Base-by-base conservation (phyloP, 2,329 filamentous ascomycete genomes). In the Phaeosphaeria sp. region DNA sequence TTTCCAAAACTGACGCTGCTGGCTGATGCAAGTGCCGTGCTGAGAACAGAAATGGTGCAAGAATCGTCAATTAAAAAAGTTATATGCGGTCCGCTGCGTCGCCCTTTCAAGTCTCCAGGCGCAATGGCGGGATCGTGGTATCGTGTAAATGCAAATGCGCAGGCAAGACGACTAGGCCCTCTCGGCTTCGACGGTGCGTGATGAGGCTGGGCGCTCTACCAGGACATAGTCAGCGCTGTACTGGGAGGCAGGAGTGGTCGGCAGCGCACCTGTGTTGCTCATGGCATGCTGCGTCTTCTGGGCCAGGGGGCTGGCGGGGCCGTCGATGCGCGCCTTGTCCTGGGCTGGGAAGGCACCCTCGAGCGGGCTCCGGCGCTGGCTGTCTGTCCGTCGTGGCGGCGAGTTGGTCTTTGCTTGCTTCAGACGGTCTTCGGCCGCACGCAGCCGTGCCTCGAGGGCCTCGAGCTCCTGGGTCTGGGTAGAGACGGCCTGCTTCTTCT, bases 361-460 rank as follows among this genome's bases (percentile, higher is more conserved):
- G 57, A 71, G 48, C 42, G 71, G 68, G 8, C 60, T 66, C 20
- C 63, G 69, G 42, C 66, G 68, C 63, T 73, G 72, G 63, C 59
- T 68, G 65, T 72, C 67, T 42, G 67, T 73, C 58, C 65, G 70
- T 47, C 64, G 58, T 7, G 73, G 68, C n/a, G 75, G 72, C 3
- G 71, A 71, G 59, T 61, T 68, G 63, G 61, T 69, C 52, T 70
- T 72, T 42, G 72, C 76, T 52, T 74, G 61, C 64, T 71, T 73
- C 53, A 98, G 84, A 45, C 90, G 89, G 67, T 90, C 85, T 79
- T 97, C 93, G 79, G 95, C 92, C 71, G 93, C 92, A 68, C 88
- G 89, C 68, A 98, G 87, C 67, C 89, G 89, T 51, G 88, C 88
- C 79, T 97, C 92, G 71, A 98, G 89, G 55, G 89, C 88, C 78